Evolutionary conservation across 352 stramenopile species (phyloP).

Genomic region (Thraustochytrium striatum): DNA sequence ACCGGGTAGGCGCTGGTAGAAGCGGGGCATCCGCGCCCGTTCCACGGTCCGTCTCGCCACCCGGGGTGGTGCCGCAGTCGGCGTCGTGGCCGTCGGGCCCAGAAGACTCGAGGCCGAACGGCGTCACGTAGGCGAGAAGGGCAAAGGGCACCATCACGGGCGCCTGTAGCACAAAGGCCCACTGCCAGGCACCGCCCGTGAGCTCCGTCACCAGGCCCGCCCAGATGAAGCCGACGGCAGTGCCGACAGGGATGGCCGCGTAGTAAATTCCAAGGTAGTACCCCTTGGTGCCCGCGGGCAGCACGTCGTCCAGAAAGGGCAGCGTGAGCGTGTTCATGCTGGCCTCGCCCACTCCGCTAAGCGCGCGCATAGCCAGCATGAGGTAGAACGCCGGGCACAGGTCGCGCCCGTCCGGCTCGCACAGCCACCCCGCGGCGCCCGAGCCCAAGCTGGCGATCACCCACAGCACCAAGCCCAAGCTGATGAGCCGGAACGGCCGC

Average conservation of each 20-base stretch:
- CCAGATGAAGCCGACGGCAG: constrained; percentile 82
- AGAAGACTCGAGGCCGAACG: no score
- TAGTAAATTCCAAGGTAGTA: constrained; percentile 86
- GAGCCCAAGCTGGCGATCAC: constrained; percentile 76
- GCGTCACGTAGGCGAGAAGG: constrained; percentile 61
- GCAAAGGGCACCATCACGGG: constrained; percentile 73
- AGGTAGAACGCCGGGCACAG: constrained; percentile 74
- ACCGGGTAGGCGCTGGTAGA: no score
- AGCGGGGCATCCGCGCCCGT: no score
- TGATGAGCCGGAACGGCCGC: constrained; percentile 81
- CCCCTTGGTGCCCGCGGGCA: constrained; percentile 63
- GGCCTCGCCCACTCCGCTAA: constrained; percentile 63
- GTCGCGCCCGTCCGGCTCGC: constrained; percentile 75
- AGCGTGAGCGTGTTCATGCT: constrained; percentile 61
- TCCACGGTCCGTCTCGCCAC: no score
- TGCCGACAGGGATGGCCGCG: constrained; percentile 81
- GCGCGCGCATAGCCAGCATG: constrained; percentile 84
- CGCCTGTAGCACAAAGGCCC: constrained; percentile 77
- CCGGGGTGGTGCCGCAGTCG: no score
- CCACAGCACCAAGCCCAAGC: constrained; percentile 79
- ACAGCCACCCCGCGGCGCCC: constrained; percentile 61
- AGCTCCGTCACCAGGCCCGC: neutral
- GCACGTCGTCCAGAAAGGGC: constrained; percentile 84
- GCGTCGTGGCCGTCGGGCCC: no score
- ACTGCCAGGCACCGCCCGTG: constrained; percentile 48